Conservation (phyloP, 495 filamentous ascomycete species). For the Lasiosphaeria ovina region DNA sequence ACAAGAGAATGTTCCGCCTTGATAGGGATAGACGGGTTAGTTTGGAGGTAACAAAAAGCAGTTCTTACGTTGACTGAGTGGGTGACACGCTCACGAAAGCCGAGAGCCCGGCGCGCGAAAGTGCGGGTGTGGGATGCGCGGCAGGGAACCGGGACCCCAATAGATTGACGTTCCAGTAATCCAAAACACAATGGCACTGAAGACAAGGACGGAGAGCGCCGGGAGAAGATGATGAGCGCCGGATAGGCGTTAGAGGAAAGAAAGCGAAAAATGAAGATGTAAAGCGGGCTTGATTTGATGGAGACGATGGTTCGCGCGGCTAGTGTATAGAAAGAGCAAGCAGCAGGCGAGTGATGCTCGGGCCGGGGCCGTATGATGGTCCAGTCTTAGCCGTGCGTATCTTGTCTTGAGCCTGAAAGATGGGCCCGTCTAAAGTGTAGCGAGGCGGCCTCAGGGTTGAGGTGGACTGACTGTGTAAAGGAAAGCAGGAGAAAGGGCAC, state of each 20-base stretch:
- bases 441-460: constrained; percentile 24
- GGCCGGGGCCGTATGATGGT: background rate
- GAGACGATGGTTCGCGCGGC: no score
- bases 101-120: constrained; percentile 16
- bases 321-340: background rate
- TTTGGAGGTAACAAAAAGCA: background rate
- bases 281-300: no score
- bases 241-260: no score
- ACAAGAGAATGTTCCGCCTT: background rate
- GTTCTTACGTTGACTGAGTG: constrained; percentile 13
- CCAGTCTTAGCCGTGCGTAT: background rate
- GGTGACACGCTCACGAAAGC: constrained; percentile 1
- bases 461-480: constrained; percentile 13
- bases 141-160: no score
- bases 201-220: no score
- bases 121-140: no score
- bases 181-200: no score
- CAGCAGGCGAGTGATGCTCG: background rate
- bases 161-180: no score
- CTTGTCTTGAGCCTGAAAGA: background rate
- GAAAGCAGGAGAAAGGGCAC: constrained; percentile 8
- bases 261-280: no score
- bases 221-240: no score
- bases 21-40: no score
- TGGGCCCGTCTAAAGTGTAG: background rate